Base-by-base conservation (phyloP, 1,139 yeast genomes). In the Tardiomyces depauwii region DNA sequence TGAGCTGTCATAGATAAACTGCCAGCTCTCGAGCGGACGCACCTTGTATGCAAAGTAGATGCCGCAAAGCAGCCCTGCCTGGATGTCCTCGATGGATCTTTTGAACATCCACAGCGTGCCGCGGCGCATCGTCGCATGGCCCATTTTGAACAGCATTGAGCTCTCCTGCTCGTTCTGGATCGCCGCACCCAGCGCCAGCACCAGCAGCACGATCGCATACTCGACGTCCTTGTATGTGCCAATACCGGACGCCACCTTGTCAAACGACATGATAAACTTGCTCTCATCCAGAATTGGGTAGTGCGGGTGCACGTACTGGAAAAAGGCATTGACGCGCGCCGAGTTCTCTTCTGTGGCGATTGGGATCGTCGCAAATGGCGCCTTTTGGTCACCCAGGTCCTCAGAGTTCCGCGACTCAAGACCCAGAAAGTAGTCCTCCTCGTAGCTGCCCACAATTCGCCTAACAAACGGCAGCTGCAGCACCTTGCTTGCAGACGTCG, bases 1-100 rank as follows among this genome's bases (percentile, higher is more conserved):
- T 16, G 54, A 45, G 4, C 53, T 53, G 13, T 45, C 47, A 38
- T 49, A 51, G 12, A 52, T 48, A 39, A 51, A 30, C 18, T 45
- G 44, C 55, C 55, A 52, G 32, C 51, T 47, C 19, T 43, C 28
- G 28, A 52, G 44, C 28, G 55, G 55, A 7, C 46, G 42, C 11
- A 49, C 54, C 7, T 45, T 28, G 43, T 52, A 52, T 11, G 55
- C 54, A 44, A 51, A 46, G 45, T 52, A 52, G 11, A 51, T 30
- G 16, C 39, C 38, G 44, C 44, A 41, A 44, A 38, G 42, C 41
- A 44, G 45, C 43, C 41, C 43, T 44, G 30, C 41, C 36, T 39
- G 47, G 12, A 43, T 40, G 2, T 30, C 32, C 18, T 18, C 41
- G 14, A 14, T 16, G 40, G 16, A 41, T 23, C 25, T 45, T 40